Evolutionary conservation across 192 early-diverging fungal genomes (phyloP), one percentile per base, ranked within the genome.

Genomic region (Coemansia sp.): DNA sequence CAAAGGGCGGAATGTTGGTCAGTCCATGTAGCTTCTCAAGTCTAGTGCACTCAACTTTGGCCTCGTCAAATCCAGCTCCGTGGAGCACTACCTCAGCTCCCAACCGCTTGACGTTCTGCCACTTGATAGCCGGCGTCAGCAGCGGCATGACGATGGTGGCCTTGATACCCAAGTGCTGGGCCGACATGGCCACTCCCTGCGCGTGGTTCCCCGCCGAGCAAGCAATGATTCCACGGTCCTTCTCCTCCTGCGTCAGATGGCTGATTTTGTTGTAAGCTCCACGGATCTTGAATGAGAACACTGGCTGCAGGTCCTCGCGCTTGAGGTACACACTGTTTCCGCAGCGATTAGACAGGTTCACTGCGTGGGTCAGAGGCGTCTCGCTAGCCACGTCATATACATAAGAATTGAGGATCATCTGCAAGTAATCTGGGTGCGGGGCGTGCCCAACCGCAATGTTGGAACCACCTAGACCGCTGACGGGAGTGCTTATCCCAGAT

Each of bases 121-220:
- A 94, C 80, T 99, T 95, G 85, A 98, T 94, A 1, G 87, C 90
- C 4, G 90, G 90, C 16, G 90, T 91, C 24, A 74, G 61, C 60
- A 90, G 49, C 10, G 98, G 98, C 98, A 99, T 99, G n/a, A 99
- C 95, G 63, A 99, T 99, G 22, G 90, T 96, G 0, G 98, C 95
- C 60, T 88, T 89, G 67, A 99, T 93, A 11, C 94, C 95, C 85
- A 99, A 79, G 62, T 94, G 89, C 73, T 94, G 91, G 9, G 98
- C 96, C 11, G 96, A 91, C 67, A 94, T 86, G 11, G 98, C 98
- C 9, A 98, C 97, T 24, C 95, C 96, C 81, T 98, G 98, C 15
- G 98, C 97, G 76, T 99, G 97, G 85, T 99, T 99, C 70, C 91
- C 95, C n/a, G 97, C 97, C 59, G 95, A 97, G 74, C 96, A 98